Evolutionary conservation across 2,329 filamentous ascomycete genomes (phyloP).

Genomic region (Xylaria hypoxylon): DNA sequence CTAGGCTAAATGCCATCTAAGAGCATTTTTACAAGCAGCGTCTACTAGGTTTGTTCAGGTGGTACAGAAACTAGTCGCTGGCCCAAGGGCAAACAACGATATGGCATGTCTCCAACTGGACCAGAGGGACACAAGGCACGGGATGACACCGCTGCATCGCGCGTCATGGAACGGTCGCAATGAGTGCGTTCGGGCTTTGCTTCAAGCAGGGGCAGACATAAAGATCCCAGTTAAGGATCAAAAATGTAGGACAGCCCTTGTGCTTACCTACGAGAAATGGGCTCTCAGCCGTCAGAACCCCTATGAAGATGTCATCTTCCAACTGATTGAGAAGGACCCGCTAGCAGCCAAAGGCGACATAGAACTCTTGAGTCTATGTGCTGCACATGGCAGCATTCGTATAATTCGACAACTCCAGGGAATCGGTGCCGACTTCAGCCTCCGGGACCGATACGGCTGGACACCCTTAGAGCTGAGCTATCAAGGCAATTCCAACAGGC

Average conservation of each 20-base stretch:
- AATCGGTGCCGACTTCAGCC: conserved; percentile 4
- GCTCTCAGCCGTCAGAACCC: not conserved
- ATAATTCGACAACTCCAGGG: not conserved
- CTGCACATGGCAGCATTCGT: conserved; percentile 6
- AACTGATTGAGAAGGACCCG: conserved; percentile 6
- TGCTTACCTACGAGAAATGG: conserved; percentile 13
- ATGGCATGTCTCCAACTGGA: not conserved
- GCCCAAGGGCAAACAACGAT: not conserved
- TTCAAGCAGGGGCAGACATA: conserved; percentile 1
- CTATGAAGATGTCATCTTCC: conserved; percentile 10
- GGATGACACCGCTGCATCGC: conserved; percentile 16
- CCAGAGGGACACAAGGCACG: not conserved
- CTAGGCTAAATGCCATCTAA: too few species aligned
- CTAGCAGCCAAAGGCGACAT: not conserved
- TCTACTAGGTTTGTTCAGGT: not conserved
- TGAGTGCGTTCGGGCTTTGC: conserved; percentile 4
- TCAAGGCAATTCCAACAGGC: not conserved
- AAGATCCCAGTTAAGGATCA: conserved; percentile 12
- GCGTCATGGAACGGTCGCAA: conserved; percentile 6
- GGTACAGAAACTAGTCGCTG: conserved; percentile 1
- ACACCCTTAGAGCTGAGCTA: conserved; percentile 1
- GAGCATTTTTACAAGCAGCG: too few species aligned
- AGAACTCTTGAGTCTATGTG: conserved; percentile 3
- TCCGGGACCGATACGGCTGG: conserved; percentile 7
- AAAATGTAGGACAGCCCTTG: conserved; percentile 7